Percentiles rank a stretch among this genome's conserved stretches.
Evolutionary conservation across 2,329 filamentous ascomycete genomes (phyloP).

Genomic region (Phaeosphaeriaceae sp.): DNA sequence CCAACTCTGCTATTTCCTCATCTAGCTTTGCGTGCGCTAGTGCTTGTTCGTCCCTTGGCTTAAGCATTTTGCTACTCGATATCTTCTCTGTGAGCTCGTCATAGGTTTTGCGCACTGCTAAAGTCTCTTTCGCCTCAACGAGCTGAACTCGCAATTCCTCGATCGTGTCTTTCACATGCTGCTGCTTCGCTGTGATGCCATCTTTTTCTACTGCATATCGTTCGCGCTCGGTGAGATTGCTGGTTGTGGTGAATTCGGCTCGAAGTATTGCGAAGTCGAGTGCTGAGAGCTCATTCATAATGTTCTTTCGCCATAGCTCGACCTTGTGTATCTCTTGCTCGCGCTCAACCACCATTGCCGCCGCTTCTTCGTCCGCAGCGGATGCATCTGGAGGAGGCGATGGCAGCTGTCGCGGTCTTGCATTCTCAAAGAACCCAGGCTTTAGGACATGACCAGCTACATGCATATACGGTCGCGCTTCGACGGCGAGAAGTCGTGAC

Average conservation of each 20-base stretch:
- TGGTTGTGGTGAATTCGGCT: constrained; percentile 83
- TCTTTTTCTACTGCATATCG: constrained; percentile 83
- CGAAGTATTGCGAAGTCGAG: constrained; percentile 87
- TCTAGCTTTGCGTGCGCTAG: constrained; percentile 80
- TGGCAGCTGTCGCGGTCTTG: constrained; percentile 62
- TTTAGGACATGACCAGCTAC: constrained; percentile 80
- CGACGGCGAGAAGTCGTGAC: constrained; percentile 82
- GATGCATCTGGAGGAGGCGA: constrained; percentile 71
- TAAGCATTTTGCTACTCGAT: constrained; percentile 77
- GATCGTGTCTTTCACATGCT: constrained; percentile 78
- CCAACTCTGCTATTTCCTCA: constrained; percentile 85
- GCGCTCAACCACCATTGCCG: constrained; percentile 52
- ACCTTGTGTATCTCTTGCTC: constrained; percentile 63
- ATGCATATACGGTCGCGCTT: constrained; percentile 90
- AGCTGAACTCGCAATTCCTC: constrained; percentile 74
- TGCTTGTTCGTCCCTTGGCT: constrained; percentile 82
- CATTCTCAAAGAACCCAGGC: constrained; percentile 68
- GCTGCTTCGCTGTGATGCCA: constrained; percentile 78
- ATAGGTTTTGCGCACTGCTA: constrained; percentile 81
- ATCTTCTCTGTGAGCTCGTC: constrained; percentile 90
- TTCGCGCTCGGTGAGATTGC: constrained; percentile 81
- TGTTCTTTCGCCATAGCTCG: constrained; percentile 78
- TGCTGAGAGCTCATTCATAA: constrained; percentile 85
- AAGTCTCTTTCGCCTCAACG: constrained; percentile 67
- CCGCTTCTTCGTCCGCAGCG: constrained; percentile 54